Evolutionary conservation across 768 basidiomycete species (phyloP).

Genomic region (Tulasnella calospora): DNA sequence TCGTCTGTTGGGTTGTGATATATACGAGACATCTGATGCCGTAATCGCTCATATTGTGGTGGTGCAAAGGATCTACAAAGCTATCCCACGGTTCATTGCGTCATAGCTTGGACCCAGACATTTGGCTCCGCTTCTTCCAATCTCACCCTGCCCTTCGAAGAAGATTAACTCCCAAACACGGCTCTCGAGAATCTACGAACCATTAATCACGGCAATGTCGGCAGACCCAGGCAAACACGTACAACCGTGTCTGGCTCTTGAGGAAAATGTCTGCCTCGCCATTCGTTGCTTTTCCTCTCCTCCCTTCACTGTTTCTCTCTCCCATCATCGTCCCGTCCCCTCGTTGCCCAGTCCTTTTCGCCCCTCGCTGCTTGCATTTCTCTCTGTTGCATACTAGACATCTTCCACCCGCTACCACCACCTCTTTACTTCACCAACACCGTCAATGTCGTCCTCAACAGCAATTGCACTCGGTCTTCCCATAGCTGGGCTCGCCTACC

Average conservation of each 20-base stretch:
- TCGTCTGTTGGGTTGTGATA: neutral
- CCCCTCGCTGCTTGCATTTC: neutral
- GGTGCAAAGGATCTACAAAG: neutral
- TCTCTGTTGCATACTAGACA: neutral
- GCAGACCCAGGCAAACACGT: neutral
- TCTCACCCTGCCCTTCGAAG: neutral
- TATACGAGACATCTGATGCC: neutral
- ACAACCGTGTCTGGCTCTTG: neutral
- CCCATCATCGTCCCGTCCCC: neutral
- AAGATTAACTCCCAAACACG: neutral
- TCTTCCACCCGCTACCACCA: neutral
- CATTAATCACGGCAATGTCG: neutral
- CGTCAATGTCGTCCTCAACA: conserved; percentile 1
- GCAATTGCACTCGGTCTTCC: neutral
- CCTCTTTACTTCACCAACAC: neutral
- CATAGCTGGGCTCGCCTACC: neutral
- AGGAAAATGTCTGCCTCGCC: neutral
- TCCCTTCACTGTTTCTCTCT: neutral
- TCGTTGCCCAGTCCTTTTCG: neutral
- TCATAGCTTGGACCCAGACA: neutral
- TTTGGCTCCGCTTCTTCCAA: neutral
- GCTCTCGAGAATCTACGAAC: neutral
- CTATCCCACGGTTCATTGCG: neutral
- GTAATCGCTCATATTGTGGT: neutral
- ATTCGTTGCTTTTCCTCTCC: neutral